Evolutionary conservation across 805 yeast genomes (phyloP), one percentile per base, ranked within the genome.

Genomic region (Candida argentea): DNA sequence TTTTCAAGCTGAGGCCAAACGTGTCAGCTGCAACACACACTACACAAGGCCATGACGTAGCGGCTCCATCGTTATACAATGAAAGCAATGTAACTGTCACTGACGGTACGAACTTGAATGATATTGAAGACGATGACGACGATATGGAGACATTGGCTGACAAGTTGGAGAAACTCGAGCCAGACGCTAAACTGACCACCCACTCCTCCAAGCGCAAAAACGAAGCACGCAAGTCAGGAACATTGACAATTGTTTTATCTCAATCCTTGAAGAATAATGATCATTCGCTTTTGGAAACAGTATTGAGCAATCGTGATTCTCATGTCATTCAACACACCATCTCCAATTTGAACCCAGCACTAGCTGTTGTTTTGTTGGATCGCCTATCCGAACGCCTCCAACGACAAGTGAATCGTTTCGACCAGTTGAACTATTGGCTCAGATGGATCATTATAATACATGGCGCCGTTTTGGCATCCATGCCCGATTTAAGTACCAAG

Each of bases 241-340:
- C 95, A 2, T 70, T 87, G 35, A 73, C 95, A 2, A 76, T 81
- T 1, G 73, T 91, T n/a, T 63, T 91, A 25, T 65, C 87, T 9
- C 98, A 91, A 57, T 89, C 98, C 0, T 65, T 91, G 36, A 76
- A 73, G 43, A 76, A 93, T 13, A 83, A 82, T 44, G 99, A 91
- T 50, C 86, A 77, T 43, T 61, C 91, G 6, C 61, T 91, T 32
- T 64, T 91, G 36, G 97, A 91, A 51, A 73, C 84, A 3, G 94
- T 94, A 8, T 64, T 91, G 37, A 54, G 55, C 33, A 70, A 70
- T 40, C 59, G 63, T 26, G 76, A 72, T 38, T 69, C 70, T 27
- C 48, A 44, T 5, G 55, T 69, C 6, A 67, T 71, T 25, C 65
- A 64, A 39, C 60, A 61, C 30, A 72, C 78, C 5, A 61, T 72